phyloP scores from a whole-genome alignment of 768 basidiomycete genomes.

The Tylopilus felleus region DNA sequence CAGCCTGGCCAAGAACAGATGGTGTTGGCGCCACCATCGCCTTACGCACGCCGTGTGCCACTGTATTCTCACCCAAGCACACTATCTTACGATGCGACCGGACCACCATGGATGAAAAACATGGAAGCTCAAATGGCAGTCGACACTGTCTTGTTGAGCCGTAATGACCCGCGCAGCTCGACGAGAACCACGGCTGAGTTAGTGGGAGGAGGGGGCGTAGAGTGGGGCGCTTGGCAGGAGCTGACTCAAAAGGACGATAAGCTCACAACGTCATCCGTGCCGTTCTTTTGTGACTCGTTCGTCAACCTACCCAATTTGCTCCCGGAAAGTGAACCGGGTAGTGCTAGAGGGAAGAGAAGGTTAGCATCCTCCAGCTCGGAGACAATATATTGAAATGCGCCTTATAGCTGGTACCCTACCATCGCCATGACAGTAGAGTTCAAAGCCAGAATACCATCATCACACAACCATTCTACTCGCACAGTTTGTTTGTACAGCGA shows the following conservation, averaged over 20 bases:
- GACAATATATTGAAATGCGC: background rate
- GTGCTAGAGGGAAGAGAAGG: slow-evolving; percentile 12
- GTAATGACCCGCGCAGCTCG: slow-evolving; percentile 38
- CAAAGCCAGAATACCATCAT: slow-evolving; percentile 55
- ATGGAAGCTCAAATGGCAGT: slow-evolving; percentile 35
- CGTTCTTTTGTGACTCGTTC: slow-evolving; percentile 58
- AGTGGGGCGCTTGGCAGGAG: slow-evolving; percentile 55
- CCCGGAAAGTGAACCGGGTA: slow-evolving; percentile 43
- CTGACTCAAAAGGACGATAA: slow-evolving; percentile 45
- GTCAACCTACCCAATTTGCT: slow-evolving; percentile 44
- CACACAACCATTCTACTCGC: slow-evolving; percentile 40
- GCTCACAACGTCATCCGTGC: slow-evolving; percentile 46
- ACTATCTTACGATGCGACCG: slow-evolving; percentile 25
- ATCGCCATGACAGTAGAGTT: slow-evolving; percentile 60
- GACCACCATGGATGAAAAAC: slow-evolving; percentile 35
- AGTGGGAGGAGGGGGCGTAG: slow-evolving; percentile 50
- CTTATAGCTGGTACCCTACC: slow-evolving; percentile 58
- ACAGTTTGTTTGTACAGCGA: slow-evolving; percentile 57
- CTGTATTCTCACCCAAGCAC: slow-evolving; percentile 51
- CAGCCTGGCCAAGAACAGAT: slow-evolving; percentile 11
- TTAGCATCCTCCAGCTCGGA: slow-evolving; percentile 1
- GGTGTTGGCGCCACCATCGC: slow-evolving; percentile 47
- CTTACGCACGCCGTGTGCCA: slow-evolving; percentile 59
- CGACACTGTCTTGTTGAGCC: slow-evolving; percentile 40
- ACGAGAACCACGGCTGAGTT: slow-evolving; percentile 37